A percentile compares a stretch with the other conserved stretches of the same genome.
phyloP scores from a whole-genome alignment of 2,329 filamentous ascomycete species.

The Pseudopyrenochaeta lycopersici region DNA sequence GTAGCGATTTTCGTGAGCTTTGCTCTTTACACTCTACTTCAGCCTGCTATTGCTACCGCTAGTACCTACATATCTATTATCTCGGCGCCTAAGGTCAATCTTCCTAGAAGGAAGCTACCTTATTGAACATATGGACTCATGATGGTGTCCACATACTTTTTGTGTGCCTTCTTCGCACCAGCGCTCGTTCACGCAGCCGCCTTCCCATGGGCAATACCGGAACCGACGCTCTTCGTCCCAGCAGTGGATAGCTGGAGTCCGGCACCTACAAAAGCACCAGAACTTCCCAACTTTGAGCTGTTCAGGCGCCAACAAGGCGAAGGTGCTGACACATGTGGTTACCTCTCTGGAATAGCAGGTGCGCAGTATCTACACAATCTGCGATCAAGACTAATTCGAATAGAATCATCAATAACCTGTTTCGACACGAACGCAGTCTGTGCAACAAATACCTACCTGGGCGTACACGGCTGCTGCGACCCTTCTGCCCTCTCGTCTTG shows the following conservation, averaged over 20 bases:
- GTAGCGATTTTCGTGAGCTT: slow-evolving; percentile 19
- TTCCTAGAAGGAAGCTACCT: too few relatives aligned
- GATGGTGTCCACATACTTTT: slow-evolving; percentile 33
- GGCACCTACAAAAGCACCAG: slow-evolving; percentile 39
- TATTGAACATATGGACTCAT: slow-evolving; percentile 22
- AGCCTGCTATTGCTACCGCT: background rate
- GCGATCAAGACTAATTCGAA: background rate
- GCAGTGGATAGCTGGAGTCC: slow-evolving; percentile 41
- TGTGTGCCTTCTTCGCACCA: slow-evolving; percentile 40
- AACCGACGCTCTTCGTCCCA: slow-evolving; percentile 36
- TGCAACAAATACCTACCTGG: slow-evolving; percentile 43
- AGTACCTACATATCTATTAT: background rate
- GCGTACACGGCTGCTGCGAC: slow-evolving; percentile 47
- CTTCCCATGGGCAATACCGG: slow-evolving; percentile 36
- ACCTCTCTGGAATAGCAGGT: slow-evolving; percentile 37
- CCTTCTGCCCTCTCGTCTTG: slow-evolving; percentile 28
- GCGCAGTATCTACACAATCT: background rate
- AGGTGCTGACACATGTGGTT: slow-evolving; percentile 41
- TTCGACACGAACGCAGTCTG: slow-evolving; percentile 33
- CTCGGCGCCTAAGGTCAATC: slow-evolving; percentile 1
- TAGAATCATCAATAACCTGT: slow-evolving; percentile 43
- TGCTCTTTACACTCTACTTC: background rate
- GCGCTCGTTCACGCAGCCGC: slow-evolving; percentile 34
- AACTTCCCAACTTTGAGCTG: slow-evolving; percentile 28
- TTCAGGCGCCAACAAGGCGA: slow-evolving; percentile 32